Evolutionary conservation across 2,329 filamentous ascomycete genomes (phyloP).

Genomic region (Aspergillus pseudonomiae): DNA sequence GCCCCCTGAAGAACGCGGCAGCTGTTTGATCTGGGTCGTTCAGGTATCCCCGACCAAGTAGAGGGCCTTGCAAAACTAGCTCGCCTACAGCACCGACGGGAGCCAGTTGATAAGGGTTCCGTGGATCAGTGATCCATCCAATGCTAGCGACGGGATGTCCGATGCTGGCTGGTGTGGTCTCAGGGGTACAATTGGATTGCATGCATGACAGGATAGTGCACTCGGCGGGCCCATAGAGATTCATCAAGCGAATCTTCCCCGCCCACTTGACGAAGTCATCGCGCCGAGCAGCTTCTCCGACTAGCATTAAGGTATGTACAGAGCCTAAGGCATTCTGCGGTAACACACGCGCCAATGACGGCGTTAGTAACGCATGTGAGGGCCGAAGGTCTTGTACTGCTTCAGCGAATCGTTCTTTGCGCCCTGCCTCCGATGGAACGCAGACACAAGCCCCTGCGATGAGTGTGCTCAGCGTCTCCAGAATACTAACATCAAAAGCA

Average conservation of each 20-base stretch:
- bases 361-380: neutral
- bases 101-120: neutral
- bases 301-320: neutral
- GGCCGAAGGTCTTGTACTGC: neutral
- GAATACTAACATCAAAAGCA: constrained; percentile 8
- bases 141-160: neutral
- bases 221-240: neutral
- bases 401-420: neutral
- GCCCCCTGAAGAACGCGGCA: neutral
- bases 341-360: neutral
- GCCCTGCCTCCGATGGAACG: neutral
- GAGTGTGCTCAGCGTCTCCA: constrained; percentile 6
- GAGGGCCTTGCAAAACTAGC: neutral
- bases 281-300: neutral
- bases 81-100: neutral
- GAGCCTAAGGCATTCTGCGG: neutral
- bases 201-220: neutral
- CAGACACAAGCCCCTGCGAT: constrained; percentile 8
- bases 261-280: neutral
- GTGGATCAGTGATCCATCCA: neutral
- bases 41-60: neutral
- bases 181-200: neutral
- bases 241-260: neutral
- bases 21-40: neutral
- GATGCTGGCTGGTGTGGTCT: neutral